Evolutionary conservation across 495 filamentous ascomycete species (phyloP).

Genomic region (Hypoxylon cercidicola): DNA sequence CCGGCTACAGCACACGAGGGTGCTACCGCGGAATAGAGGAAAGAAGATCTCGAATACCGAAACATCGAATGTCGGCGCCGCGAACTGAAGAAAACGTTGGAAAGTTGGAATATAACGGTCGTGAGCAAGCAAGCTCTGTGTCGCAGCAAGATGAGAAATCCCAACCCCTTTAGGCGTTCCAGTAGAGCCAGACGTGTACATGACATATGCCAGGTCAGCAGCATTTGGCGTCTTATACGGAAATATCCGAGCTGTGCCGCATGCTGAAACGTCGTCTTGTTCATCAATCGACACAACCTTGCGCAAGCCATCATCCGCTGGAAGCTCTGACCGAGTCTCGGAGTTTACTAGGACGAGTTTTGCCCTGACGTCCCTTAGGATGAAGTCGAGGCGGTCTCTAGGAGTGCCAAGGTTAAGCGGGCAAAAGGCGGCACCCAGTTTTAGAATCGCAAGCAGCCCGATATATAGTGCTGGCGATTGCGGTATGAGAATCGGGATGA

Average conservation of each 20-base stretch:
- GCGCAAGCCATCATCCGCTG: conserved; percentile 24
- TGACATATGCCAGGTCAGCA: conserved; percentile 78
- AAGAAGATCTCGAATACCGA: conserved; percentile 93
- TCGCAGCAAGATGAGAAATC: conserved; percentile 78
- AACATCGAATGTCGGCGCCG: conserved; percentile 87
- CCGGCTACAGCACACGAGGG: conserved; percentile 74
- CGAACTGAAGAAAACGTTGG: conserved; percentile 84
- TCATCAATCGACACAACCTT: conserved; percentile 45
- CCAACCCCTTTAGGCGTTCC: conserved; percentile 89
- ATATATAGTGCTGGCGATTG: conserved; percentile 79
- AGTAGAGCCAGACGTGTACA: conserved; percentile 92
- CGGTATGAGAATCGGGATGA: conserved; percentile 78
- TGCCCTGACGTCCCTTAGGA: conserved; percentile 72
- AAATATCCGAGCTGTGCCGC: not conserved
- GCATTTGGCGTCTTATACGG: conserved; percentile 28
- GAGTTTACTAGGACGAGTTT: conserved; percentile 62
- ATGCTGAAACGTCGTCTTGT: not conserved
- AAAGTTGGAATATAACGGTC: conserved; percentile 77
- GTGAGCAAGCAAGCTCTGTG: conserved; percentile 81
- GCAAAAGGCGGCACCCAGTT: conserved; percentile 82
- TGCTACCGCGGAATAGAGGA: conserved; percentile 73
- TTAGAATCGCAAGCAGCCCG: conserved; percentile 75
- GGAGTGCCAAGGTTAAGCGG: conserved; percentile 79
- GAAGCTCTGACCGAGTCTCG: conserved; percentile 48
- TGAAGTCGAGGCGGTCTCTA: conserved; percentile 75